These are phyloP conservation scores for Volvox carteri DNA, from an alignment of 163 green algal genomes.

Conservation along the genomic window DNA sequence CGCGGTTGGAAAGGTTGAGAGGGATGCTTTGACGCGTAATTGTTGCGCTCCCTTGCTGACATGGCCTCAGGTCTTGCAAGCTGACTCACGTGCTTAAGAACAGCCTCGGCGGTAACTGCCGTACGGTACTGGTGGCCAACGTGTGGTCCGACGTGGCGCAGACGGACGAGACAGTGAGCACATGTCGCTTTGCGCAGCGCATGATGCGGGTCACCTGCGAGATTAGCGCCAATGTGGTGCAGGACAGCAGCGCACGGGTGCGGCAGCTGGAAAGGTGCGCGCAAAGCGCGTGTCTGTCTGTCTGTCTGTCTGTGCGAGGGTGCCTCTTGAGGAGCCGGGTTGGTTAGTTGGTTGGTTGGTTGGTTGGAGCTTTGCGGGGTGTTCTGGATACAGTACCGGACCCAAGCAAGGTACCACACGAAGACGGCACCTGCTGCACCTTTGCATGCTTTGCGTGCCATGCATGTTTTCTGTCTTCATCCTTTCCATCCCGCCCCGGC, in stretches of 20 bases:
- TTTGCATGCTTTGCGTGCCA: too few species aligned
- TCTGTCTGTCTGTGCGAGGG: background rate
- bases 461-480: too few species aligned
- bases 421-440: too few species aligned
- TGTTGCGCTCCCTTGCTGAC: too few species aligned
- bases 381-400: too few species aligned
- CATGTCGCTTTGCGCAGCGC: constrained; percentile 79
- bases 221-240: constrained; percentile 76
- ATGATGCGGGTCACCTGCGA: constrained; percentile 82
- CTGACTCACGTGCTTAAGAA: constrained; percentile 87
- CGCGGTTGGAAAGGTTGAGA: too few species aligned
- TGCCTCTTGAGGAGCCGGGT: background rate
- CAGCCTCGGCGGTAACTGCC: constrained; percentile 88
- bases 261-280: constrained; percentile 68
- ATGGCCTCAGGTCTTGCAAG: constrained; percentile 75
- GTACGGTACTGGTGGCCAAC: constrained; percentile 88
- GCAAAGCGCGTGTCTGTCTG: background rate
- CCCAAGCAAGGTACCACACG: too few species aligned
- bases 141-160: constrained; percentile 77
- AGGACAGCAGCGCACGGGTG: constrained; percentile 62
- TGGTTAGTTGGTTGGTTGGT: too few species aligned
- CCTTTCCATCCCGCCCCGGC: too few species aligned
- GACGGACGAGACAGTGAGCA: constrained; percentile 77
- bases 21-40: too few species aligned
- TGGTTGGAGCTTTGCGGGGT: too few species aligned